Percentiles rank a stretch among this genome's conserved stretches.
Conservation (phyloP, 1,284 basidiomycete species). For the Pisolithus thermaeus region DNA sequence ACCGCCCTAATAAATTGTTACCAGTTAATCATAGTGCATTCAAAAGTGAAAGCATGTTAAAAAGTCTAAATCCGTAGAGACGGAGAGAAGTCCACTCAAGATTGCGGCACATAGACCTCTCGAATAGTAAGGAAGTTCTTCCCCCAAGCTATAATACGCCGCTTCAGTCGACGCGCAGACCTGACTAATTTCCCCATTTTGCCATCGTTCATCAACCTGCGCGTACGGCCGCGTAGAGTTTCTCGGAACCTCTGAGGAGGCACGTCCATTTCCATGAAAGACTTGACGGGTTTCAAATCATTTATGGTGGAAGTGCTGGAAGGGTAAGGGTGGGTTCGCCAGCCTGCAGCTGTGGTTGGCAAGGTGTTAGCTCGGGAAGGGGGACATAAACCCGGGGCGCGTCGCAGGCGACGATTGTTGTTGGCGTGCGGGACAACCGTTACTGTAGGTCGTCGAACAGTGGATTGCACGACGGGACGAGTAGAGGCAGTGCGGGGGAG, state of each 20-base stretch:
- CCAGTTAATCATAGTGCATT: no score
- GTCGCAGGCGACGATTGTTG: conserved; percentile 5
- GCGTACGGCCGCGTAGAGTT: conserved; percentile 13
- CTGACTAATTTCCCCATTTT: conserved; percentile 17
- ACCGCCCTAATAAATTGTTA: no score
- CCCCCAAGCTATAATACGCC: conserved; percentile 26
- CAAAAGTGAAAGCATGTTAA: no score
- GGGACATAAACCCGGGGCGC: conserved; percentile 2
- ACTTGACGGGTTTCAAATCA: conserved; percentile 9
- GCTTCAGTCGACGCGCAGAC: conserved; percentile 23
- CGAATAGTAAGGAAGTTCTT: conserved; percentile 17
- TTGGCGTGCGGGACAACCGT: not conserved
- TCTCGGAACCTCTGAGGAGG: conserved; percentile 1
- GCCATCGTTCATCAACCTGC: conserved; percentile 8
- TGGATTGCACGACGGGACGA: conserved; percentile 13
- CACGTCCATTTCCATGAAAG: conserved; percentile 31
- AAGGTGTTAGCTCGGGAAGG: not conserved
- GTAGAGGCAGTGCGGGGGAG: conserved; percentile 19
- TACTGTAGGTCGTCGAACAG: conserved; percentile 3
- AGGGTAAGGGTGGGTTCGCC: not conserved
- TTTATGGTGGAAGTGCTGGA: not conserved
- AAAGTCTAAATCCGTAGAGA: no score
- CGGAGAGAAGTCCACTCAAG: not conserved
- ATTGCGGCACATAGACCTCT: no score
- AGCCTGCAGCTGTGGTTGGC: not conserved